Percentiles rank a stretch among this genome's conserved stretches.
phyloP scores from a whole-genome alignment of 345 rosid species.

The Balakata baccata region DNA sequence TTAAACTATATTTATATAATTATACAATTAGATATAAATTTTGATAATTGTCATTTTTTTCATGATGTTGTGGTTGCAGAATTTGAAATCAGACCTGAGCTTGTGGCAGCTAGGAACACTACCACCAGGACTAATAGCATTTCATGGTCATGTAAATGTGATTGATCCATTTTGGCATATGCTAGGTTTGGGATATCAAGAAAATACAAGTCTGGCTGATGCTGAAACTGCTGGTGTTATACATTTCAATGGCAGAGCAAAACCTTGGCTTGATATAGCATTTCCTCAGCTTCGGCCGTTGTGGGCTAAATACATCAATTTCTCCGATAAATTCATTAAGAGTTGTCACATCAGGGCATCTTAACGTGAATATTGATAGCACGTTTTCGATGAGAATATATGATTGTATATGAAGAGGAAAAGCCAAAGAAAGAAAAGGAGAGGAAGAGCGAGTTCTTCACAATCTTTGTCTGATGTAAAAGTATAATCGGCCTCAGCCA shows the following conservation, averaged over 20 bases:
- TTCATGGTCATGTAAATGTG: conserved; percentile 76
- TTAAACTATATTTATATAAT: no score
- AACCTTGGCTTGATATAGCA: conserved; percentile 98
- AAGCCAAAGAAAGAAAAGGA: background rate
- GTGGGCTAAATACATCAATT: conserved; percentile 79
- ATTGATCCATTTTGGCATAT: conserved; percentile 98
- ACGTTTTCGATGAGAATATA: conserved; percentile 6
- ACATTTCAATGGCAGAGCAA: conserved; percentile 96
- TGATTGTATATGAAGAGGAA: conserved; percentile 23
- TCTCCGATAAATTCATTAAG: conserved; percentile 84
- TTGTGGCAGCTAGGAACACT: conserved; percentile 96
- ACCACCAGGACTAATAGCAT: conserved; percentile 91
- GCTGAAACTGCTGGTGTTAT: conserved; percentile 78
- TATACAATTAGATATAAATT: no score
- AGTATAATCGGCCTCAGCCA: conserved; percentile 19
- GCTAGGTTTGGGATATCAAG: conserved; percentile 96
- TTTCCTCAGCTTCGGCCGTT: conserved; percentile 75
- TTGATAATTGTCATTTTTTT: no score
- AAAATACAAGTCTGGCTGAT: conserved; percentile 56
- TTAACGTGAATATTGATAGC: conserved; percentile 33
- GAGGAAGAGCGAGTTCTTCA: conserved; percentile 33
- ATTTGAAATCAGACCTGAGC: conserved; percentile 87
- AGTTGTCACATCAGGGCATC: conserved; percentile 67
- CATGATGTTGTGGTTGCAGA: conserved; percentile 43
- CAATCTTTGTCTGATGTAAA: conserved; percentile 22